These are phyloP conservation scores for Setomelanomma holmii DNA, from an alignment of 2,329 filamentous ascomycete species.

Conservation along the genomic window DNA sequence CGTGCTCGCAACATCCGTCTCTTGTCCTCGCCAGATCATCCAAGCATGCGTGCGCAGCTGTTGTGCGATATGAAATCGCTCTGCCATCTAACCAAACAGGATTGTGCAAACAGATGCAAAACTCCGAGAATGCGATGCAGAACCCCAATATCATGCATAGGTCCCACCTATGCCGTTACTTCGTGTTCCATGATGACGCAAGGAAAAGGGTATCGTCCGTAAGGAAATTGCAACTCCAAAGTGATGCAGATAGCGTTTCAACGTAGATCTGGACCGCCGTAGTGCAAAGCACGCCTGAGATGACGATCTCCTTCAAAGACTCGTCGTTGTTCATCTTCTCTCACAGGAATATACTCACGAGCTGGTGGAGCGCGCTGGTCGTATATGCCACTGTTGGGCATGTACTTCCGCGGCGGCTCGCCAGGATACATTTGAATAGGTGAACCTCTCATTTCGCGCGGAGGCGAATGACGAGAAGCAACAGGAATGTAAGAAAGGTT, in stretches of 20 bases:
- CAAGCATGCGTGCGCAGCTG: too few species aligned
- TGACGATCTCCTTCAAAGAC: slow-evolving; percentile 13
- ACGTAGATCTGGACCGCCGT: slow-evolving; percentile 20
- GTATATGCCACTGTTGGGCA: slow-evolving; percentile 18
- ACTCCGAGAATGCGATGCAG: slow-evolving; percentile 13
- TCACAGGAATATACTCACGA: slow-evolving; percentile 16
- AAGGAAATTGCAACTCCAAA: slow-evolving; percentile 22
- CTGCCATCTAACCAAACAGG: not conserved
- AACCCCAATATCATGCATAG: too few species aligned
- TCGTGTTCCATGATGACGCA: too few species aligned
- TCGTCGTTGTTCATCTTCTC: slow-evolving; percentile 13
- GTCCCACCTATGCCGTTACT: too few species aligned
- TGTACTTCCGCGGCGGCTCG: slow-evolving; percentile 17
- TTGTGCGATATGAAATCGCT: not conserved
- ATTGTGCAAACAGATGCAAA: too few species aligned
- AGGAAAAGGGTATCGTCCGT: slow-evolving; percentile 36
- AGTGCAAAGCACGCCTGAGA: slow-evolving; percentile 18
- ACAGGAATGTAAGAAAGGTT: slow-evolving; percentile 19
- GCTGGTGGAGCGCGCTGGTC: slow-evolving; percentile 17
- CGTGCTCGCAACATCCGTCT: too few species aligned
- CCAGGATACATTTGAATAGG: slow-evolving; percentile 15
- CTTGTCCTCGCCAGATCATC: too few species aligned
- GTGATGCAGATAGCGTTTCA: slow-evolving; percentile 7
- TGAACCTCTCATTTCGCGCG: slow-evolving; percentile 23
- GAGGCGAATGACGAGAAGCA: slow-evolving; percentile 16